phyloP scores from a whole-genome alignment of 2,329 filamentous ascomycete genomes.

The Alternaria atra region DNA sequence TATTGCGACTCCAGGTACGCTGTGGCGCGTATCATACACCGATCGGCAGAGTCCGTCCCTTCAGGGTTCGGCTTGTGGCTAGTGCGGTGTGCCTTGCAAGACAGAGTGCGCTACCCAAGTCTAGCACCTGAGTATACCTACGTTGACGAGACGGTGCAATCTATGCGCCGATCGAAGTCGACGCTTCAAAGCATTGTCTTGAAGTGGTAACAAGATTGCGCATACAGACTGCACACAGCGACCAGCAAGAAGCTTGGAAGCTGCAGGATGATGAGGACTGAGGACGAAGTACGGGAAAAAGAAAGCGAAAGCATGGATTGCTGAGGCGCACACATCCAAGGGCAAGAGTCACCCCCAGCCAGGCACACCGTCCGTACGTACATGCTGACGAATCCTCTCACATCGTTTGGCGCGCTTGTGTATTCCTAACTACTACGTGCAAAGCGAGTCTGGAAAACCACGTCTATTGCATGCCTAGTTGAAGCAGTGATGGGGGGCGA shows the following conservation, averaged over 20 bases:
- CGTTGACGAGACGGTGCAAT: background rate
- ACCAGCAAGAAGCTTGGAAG: background rate
- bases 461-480: background rate
- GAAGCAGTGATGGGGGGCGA: background rate
- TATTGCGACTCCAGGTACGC: background rate
- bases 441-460: background rate
- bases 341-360: background rate
- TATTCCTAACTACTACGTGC: background rate
- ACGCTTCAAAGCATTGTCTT: background rate
- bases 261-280: background rate
- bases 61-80: conserved; percentile 3
- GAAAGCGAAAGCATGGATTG: background rate
- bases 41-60: background rate
- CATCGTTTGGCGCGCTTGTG: background rate
- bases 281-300: background rate
- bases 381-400: background rate
- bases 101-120: background rate
- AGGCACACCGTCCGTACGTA: background rate
- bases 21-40: background rate
- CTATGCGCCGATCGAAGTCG: background rate
- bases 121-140: background rate
- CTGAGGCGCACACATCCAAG: background rate
- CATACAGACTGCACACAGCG: background rate
- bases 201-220: background rate
- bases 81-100: conserved; percentile 2